Evolutionary conservation across 306 rosid genomes (phyloP), one percentile per base, ranked within the genome.

Genomic region (Potentilla sterilis): DNA sequence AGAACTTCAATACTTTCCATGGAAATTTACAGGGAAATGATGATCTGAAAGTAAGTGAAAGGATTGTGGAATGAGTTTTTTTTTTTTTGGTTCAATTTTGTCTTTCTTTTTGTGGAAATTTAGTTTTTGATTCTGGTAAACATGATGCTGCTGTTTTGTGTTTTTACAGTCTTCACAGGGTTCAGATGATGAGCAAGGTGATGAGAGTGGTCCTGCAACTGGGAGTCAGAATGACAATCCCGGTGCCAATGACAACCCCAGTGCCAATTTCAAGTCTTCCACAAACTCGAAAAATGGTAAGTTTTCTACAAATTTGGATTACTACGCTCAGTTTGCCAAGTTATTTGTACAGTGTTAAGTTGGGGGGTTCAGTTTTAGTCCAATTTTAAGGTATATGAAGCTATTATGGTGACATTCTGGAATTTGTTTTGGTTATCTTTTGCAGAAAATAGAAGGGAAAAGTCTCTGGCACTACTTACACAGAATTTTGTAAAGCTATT

Each of bases 401-500:
- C 9, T 74, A 19, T 15, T 58, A 67, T 9, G 7, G 34, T 76
- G 44, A 55, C 54, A 19, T 80, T 37, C 43, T 75, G 9, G 21
- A 46, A 32, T 11, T 44, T 28, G 21, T 34, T 44, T 74, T 69
- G 46, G 32, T 37, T 18, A 18, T 22, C 58, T 47, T 80, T 77
- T 61, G 73, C 97, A 95, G 97, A 95, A 51, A 85, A 86, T 74
- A 81, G 91, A 78, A 84, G 97, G 84, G 99, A 95, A 82, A 95
- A 95, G 72, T 95, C 99, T 22, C 72, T 95, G 73, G 92, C 97
- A 1, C 87, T 95, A 77, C 93, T 95, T 44, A 90, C 99, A 10
- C 97, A 90, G 81, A 95, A 95, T 85, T 92, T 95, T 75, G 91
- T 95, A 78, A 95, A 95, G 90, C 97, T 95, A 70, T 95, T 95